Evolutionary conservation across 2,329 filamentous ascomycete species (phyloP), one percentile per base, ranked within the genome.

Genomic region (Westerdykella aurantiaca): DNA sequence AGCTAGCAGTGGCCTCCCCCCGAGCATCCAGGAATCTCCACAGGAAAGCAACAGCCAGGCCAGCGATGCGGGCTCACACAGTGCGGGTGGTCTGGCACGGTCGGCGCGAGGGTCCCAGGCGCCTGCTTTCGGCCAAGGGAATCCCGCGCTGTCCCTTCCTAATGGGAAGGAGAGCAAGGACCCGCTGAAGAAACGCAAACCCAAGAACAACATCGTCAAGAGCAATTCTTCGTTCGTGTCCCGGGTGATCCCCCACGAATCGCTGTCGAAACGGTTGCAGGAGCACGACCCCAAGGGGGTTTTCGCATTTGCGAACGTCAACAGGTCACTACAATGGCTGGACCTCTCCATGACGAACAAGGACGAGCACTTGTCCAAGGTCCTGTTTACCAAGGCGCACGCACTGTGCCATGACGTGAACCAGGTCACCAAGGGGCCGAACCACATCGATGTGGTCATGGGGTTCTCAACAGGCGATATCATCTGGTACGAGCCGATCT

Each of bases 161-260:
- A 76, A 78, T 41, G 74, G 77, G 23, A 88, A 88, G 59, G 87
- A 90, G 58, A 77, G 80, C 34, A 82, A 80, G 51, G 74, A 77
- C 49, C 72, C 72, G 9, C 63, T 73, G 18, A 96, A 96, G 74
- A 79, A 82, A 64, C 81, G 84, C 61, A 98, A 98, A 67, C 93
- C 93, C 2, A 98, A 97, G 76, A 97, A 91, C 69, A 97, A 94
- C 67, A 93, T 98, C 67, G 83, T 91, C 41, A 98, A 98, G 75
- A 97, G 89, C 71, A 97, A 95, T 68, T 98, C 93, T 9, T 95
- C 91, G 0, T 98, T 96, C 63, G 93, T 98, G 23, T 96, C 91
- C n/a, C 77, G 93, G 43, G 91, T 96, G 25, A 95, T 97, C 51
- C 83, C 89, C 13, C 87, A 95, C 59, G 93, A 98, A 57, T 77